Percentiles rank a stretch among this genome's conserved stretches.
phyloP scores from a whole-genome alignment of 495 filamentous ascomycete genomes.

The Tuber borchii region DNA sequence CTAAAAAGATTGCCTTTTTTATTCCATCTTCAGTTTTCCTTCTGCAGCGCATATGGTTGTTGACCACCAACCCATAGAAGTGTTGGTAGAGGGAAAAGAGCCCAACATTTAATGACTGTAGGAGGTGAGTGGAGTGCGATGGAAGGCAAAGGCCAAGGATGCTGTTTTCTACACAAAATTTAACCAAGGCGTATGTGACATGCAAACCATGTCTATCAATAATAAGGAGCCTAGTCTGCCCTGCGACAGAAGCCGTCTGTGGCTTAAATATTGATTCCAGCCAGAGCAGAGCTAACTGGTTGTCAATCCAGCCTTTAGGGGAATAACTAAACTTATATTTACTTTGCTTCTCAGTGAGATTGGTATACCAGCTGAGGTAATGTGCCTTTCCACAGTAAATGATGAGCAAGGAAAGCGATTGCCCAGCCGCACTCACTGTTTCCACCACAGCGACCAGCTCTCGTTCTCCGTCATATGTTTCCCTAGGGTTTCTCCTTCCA shows the following conservation, averaged over 20 bases:
- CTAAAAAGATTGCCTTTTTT: background rate
- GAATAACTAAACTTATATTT: slow-evolving; percentile 21
- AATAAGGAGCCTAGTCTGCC: slow-evolving; percentile 9
- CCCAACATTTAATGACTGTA: slow-evolving; percentile 12
- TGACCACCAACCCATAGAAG: slow-evolving; percentile 6
- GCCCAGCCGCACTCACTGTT: slow-evolving; percentile 5
- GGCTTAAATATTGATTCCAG: slow-evolving; percentile 33
- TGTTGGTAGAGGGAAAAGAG: slow-evolving; percentile 6
- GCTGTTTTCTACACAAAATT: slow-evolving; percentile 6
- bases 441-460: slow-evolving; percentile 16
- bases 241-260: slow-evolving; percentile 10
- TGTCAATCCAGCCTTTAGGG: slow-evolving; percentile 35
- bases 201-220: slow-evolving; percentile 20
- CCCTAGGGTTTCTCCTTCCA: background rate
- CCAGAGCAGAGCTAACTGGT: slow-evolving; percentile 33
- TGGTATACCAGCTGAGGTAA: slow-evolving; percentile 6
- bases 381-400: slow-evolving; percentile 13
- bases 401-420: background rate
- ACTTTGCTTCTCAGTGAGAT: slow-evolving; percentile 3
- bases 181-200: slow-evolving; percentile 9
- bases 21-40: background rate
- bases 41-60: background rate
- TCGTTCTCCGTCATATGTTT: slow-evolving; percentile 9
- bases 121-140: slow-evolving; percentile 27
- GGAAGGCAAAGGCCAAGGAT: slow-evolving; percentile 41